A percentile compares a stretch with the other conserved stretches of the same genome.
These are phyloP conservation scores for Fomitopsis palustris DNA, from an alignment of 1,284 basidiomycete species.

Conservation along the genomic window DNA sequence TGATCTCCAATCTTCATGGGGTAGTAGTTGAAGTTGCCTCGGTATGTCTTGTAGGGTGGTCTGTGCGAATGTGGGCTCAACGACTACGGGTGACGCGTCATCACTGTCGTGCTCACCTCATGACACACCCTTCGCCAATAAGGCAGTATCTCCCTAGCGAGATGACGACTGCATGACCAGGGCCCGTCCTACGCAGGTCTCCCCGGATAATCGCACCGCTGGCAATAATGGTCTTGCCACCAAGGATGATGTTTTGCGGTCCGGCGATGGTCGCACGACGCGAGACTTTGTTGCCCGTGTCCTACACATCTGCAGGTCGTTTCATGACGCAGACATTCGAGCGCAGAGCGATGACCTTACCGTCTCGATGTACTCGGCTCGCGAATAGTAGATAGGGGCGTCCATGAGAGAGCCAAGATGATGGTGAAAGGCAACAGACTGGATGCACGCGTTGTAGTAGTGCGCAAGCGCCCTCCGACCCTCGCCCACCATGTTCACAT, in stretches of 20 bases:
- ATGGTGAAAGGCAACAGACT: background rate
- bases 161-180: slow-evolving; percentile 90
- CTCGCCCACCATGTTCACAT: background rate
- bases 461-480: background rate
- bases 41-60: slow-evolving; percentile 87
- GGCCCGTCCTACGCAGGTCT: slow-evolving; percentile 79
- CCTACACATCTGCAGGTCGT: slow-evolving; percentile 17
- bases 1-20: slow-evolving; percentile 97
- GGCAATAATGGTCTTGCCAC: slow-evolving; percentile 96
- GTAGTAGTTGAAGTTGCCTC: slow-evolving; percentile 94
- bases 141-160: slow-evolving; percentile 91
- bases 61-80: slow-evolving; percentile 31
- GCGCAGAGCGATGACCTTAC: slow-evolving; percentile 32
- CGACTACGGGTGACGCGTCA: background rate
- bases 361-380: slow-evolving; percentile 80
- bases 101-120: slow-evolving; percentile 56
- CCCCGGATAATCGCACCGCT: slow-evolving; percentile 86
- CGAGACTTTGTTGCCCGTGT: slow-evolving; percentile 73
- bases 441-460: too few species aligned
- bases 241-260: slow-evolving; percentile 94
- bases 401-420: slow-evolving; percentile 43
- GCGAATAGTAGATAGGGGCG: slow-evolving; percentile 68
- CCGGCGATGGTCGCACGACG: slow-evolving; percentile 91
- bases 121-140: slow-evolving; percentile 84
- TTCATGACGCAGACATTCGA: background rate